A percentile compares a stretch with the other conserved stretches of the same genome.
Conservation (phyloP, 129 eudicot genomes). For the Helichrysum umbraculigerum region DNA sequence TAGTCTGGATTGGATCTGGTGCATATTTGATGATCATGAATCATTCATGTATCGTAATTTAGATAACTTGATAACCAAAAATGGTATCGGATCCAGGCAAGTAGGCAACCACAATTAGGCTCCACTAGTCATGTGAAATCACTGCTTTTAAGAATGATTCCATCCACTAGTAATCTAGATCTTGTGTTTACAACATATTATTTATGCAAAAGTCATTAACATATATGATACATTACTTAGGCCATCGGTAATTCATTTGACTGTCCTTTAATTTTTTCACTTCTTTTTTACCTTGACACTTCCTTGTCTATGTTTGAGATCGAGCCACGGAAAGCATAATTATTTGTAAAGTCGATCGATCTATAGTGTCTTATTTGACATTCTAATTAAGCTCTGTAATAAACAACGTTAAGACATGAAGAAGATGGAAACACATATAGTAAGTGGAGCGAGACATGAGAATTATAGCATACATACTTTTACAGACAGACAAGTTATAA, state of each 20-base stretch:
- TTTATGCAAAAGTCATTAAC: slow-evolving; percentile 26
- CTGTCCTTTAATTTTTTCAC: background rate
- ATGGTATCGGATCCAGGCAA: slow-evolving; percentile 21
- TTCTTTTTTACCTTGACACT: background rate
- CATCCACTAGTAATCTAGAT: slow-evolving; percentile 21
- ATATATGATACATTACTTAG: slow-evolving; percentile 11
- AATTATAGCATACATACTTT: no score
- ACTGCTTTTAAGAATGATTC: slow-evolving; percentile 38
- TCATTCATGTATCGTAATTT: background rate
- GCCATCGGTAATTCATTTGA: background rate
- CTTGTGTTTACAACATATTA: slow-evolving; percentile 2
- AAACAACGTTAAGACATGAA: no score
- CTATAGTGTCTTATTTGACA: background rate
- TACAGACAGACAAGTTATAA: no score
- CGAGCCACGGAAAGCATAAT: no score
- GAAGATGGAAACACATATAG: no score
- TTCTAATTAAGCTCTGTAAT: background rate
- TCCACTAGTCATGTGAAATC: slow-evolving; percentile 38
- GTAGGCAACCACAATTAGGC: slow-evolving; percentile 23
- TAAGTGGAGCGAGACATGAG: no score
- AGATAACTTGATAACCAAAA: slow-evolving; percentile 25
- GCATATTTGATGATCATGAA: slow-evolving; percentile 19
- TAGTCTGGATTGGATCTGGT: slow-evolving; percentile 35
- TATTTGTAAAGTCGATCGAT: no score
- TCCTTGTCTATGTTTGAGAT: background rate